Conservation (phyloP, 768 basidiomycete genomes). For the Podaxis pistillaris region DNA sequence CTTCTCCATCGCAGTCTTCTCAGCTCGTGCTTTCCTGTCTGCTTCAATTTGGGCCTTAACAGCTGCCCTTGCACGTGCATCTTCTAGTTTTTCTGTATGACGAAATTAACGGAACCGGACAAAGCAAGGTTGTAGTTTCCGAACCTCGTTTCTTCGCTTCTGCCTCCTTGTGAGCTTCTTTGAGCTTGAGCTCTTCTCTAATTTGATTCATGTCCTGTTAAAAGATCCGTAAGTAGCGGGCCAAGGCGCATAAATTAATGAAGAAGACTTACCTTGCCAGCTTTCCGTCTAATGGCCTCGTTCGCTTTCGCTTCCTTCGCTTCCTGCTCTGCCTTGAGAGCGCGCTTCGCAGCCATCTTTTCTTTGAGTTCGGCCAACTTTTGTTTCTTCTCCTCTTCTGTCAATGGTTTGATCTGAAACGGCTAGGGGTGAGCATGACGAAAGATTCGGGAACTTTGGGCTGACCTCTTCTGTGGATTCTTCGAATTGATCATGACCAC, state of each 20-base stretch:
- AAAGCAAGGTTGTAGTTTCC: constrained; percentile 2
- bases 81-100: constrained; percentile 80
- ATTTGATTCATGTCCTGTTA: constrained; percentile 66
- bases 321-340: constrained; percentile 69
- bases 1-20: constrained; percentile 87
- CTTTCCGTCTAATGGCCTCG: constrained; percentile 80
- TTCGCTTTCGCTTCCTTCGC: constrained; percentile 70
- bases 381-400: constrained; percentile 88
- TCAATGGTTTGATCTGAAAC: constrained; percentile 83
- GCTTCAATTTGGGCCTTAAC: constrained; percentile 94
- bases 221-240: not conserved
- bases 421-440: not conserved
- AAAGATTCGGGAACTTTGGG: not conserved
- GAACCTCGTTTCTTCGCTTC: constrained; percentile 78
- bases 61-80: constrained; percentile 80
- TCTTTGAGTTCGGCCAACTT: constrained; percentile 76
- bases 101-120: not conserved
- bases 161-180: constrained; percentile 82
- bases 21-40: constrained; percentile 77
- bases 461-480: constrained; percentile 90
- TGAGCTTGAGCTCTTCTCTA: constrained; percentile 73
- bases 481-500: constrained; percentile 94
- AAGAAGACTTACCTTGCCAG: constrained; percentile 59
- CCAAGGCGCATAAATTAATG: not conserved
- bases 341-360: constrained; percentile 81